Evolutionary conservation across 768 basidiomycete species (phyloP), one percentile per base, ranked within the genome.

Genomic region (Ramaria sp.): DNA sequence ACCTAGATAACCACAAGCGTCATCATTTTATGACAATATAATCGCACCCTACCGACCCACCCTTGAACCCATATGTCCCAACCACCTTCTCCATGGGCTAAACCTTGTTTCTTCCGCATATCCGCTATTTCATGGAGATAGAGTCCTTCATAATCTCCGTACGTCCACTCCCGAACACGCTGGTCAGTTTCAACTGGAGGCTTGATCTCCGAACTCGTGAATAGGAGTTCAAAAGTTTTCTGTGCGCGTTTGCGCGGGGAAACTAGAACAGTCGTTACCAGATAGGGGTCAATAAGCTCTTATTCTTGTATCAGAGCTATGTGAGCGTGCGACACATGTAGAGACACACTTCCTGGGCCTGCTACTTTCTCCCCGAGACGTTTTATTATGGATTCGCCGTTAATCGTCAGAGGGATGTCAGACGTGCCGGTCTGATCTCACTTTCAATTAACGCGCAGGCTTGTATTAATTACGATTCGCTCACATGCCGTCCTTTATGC

Each of bases 1-100:
- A 76, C 7, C 67, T 68, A 56, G 6, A 22, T 12, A n/a, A 42
- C 20, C n/a, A n/a, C 11, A 15, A 7, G 30, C 20, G 22, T 43
- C 15, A 15, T 20, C 47, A 17, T 39, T 5, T 31, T 4, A 33
- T 37, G 34, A 37, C 13, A 10, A 9, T 37, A 37, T 37, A 37
- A 37, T 37, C 34, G 34, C 34, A 37, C 10, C 13, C 5, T 34
- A 10, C 4, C 9, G 17, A 24, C 53, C 45, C 45, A 54, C 53
- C 73, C 71, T 57, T 74, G 71, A 9, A 60, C 64, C 72, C 72
- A 74, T 59, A 74, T 74, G 47, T 65, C 61, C 73, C 73, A 76
- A 27, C 63, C 61, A 1, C 67, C 63, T 51, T 69, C 63, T 54
- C 66, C 61, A 54, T 65, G 64, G 13, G 66, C 61, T 57, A 71